These are phyloP conservation scores for Psilocybe cyanescens DNA, from an alignment of 768 basidiomycete genomes.

Conservation along the genomic window DNA sequence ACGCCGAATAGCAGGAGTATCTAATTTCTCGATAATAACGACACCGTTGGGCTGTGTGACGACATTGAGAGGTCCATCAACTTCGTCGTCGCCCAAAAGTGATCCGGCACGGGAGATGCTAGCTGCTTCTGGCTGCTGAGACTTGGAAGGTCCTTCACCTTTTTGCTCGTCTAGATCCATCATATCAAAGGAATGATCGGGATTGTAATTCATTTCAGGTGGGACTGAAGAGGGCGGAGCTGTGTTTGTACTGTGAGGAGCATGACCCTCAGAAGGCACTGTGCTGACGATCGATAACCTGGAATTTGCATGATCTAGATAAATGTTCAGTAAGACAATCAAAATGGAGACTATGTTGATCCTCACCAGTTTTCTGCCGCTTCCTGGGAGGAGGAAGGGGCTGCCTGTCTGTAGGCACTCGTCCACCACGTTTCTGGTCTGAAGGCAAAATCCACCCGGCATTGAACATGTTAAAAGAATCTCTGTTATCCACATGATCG, in stretches of 20 bases:
- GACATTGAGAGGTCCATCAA: constrained; percentile 25
- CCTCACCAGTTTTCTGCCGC: constrained; percentile 48
- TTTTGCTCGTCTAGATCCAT: constrained; percentile 26
- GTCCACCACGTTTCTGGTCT: constrained; percentile 68
- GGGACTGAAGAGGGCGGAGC: constrained; percentile 23
- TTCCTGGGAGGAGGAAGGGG: constrained; percentile 58
- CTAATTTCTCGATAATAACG: constrained; percentile 70
- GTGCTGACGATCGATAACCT: constrained; percentile 52
- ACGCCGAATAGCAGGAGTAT: constrained; percentile 69
- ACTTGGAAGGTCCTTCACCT: not conserved
- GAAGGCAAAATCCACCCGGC: constrained; percentile 86
- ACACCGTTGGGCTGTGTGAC: constrained; percentile 29
- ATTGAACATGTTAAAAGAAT: constrained; percentile 83
- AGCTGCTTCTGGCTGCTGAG: not conserved
- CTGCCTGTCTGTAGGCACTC: constrained; percentile 47
- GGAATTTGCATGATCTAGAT: constrained; percentile 42
- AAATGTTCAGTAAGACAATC: not conserved
- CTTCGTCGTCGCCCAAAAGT: constrained; percentile 14
- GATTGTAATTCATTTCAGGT: constrained; percentile 20
- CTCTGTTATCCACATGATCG: constrained; percentile 69
- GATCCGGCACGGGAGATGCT: constrained; percentile 16
- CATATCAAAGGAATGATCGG: constrained; percentile 15
- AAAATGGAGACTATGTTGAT: constrained; percentile 3
- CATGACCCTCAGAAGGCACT: constrained; percentile 49
- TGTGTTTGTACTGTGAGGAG: constrained; percentile 27